phyloP scores from a whole-genome alignment of 441 rosid species.

The Pelargonium citronellum region DNA sequence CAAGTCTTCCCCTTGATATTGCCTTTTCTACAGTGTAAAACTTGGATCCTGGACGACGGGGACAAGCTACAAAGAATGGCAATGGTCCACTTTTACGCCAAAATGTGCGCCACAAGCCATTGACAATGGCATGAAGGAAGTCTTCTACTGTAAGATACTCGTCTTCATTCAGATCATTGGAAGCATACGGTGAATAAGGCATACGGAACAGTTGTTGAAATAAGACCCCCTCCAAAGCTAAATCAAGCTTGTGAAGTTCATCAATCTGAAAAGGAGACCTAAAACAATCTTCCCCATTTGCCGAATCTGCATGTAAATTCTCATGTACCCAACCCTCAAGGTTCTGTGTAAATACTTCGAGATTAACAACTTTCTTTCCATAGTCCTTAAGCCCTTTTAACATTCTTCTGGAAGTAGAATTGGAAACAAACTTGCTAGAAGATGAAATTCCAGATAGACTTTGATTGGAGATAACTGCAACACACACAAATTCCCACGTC shows the following conservation, averaged over 20 bases:
- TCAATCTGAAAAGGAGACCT: conserved; percentile 44
- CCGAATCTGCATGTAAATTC: conserved; percentile 28
- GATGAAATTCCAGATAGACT: conserved; percentile 41
- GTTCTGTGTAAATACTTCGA: conserved; percentile 34
- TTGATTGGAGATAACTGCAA: conserved; percentile 41
- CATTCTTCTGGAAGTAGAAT: conserved; percentile 40
- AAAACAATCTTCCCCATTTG: conserved; percentile 29
- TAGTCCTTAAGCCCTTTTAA: conserved; percentile 50
- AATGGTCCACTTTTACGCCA: conserved; percentile 48
- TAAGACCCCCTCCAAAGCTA: conserved; percentile 58
- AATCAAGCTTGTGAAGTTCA: conserved; percentile 50
- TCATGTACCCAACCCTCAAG: conserved; percentile 47
- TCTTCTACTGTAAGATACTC: conserved; percentile 51
- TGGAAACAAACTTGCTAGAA: conserved; percentile 35
- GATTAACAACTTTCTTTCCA: conserved; percentile 32
- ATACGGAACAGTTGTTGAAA: conserved; percentile 59
- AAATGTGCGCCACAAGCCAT: conserved; percentile 59
- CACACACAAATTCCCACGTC: conserved; percentile 9
- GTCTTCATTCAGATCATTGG: conserved; percentile 33
- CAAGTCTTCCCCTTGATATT: conserved; percentile 45
- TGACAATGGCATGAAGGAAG: conserved; percentile 42
- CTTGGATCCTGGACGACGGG: conserved; percentile 44
- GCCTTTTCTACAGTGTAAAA: conserved; percentile 50
- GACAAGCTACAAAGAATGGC: conserved; percentile 46
- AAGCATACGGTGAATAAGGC: conserved; percentile 41